Evolutionary conservation across 192 early-diverging fungal species (phyloP).

Genomic region (Coemansia sp.): DNA sequence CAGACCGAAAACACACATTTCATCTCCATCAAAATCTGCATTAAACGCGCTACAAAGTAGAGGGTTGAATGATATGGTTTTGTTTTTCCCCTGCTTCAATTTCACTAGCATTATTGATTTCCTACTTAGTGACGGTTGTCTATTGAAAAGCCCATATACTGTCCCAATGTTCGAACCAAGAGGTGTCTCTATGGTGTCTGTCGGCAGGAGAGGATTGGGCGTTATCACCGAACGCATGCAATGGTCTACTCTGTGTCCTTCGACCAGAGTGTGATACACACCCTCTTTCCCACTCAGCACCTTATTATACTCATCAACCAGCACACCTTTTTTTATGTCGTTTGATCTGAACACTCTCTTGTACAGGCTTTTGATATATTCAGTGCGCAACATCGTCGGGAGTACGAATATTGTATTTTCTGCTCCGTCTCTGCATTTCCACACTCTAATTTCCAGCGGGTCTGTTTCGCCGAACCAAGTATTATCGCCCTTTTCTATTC

Average conservation of each 20-base stretch:
- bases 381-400: no score
- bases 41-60: slow-evolving; percentile 18
- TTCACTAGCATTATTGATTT: slow-evolving; percentile 14
- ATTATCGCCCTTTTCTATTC: slow-evolving; percentile 5
- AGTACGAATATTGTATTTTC: not conserved
- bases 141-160: no score
- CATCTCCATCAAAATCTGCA: slow-evolving; percentile 23
- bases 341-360: slow-evolving; percentile 4
- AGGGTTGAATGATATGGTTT: slow-evolving; percentile 16
- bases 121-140: no score
- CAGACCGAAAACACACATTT: slow-evolving; percentile 16
- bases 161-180: no score
- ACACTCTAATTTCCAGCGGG: slow-evolving; percentile 12
- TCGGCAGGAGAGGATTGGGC: slow-evolving; percentile 11
- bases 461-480: slow-evolving; percentile 17
- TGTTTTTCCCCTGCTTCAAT: slow-evolving; percentile 12
- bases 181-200: not conserved
- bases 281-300: slow-evolving; percentile 12
- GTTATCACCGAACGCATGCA: slow-evolving; percentile 14
- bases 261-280: slow-evolving; percentile 15
- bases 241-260: slow-evolving; percentile 22
- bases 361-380: slow-evolving; percentile 6
- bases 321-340: slow-evolving; percentile 10
- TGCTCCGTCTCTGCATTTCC: slow-evolving; percentile 4
- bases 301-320: slow-evolving; percentile 5